Percentiles rank a stretch among this genome's conserved stretches.
These are phyloP conservation scores for Zymoseptoria crescenta DNA, from an alignment of 2,329 filamentous ascomycete species.

Conservation along the genomic window DNA sequence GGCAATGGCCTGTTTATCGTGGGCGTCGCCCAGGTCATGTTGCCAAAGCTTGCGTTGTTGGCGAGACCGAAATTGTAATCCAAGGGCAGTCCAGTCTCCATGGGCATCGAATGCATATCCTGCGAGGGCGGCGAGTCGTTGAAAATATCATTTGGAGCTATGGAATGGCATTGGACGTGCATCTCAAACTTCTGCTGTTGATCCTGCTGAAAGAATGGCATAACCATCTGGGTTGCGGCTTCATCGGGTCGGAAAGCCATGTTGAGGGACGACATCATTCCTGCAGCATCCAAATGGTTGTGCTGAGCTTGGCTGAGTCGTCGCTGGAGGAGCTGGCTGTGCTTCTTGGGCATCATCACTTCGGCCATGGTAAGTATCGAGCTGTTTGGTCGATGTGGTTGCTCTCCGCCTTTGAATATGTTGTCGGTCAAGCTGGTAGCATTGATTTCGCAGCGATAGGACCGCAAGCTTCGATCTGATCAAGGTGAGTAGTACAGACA, in stretches of 20 bases:
- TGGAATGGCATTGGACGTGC: slow-evolving; percentile 9
- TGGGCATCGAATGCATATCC: slow-evolving; percentile 8
- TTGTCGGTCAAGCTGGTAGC: not conserved
- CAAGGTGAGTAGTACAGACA: not conserved
- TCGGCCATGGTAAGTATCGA: slow-evolving; percentile 15
- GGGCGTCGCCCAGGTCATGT: slow-evolving; percentile 15
- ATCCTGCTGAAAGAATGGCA: slow-evolving; percentile 12
- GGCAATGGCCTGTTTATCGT: slow-evolving; percentile 6
- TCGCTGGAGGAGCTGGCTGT: slow-evolving; percentile 21
- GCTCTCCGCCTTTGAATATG: not conserved
- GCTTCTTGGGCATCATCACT: slow-evolving; percentile 10
- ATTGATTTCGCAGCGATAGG: not conserved
- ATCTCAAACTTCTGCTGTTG: slow-evolving; percentile 14
- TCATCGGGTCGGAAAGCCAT: slow-evolving; percentile 23
- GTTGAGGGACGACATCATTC: slow-evolving; percentile 24
- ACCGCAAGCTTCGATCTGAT: not conserved
- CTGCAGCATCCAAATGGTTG: slow-evolving; percentile 20
- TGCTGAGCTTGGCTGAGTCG: slow-evolving; percentile 21
- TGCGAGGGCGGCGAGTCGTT: slow-evolving; percentile 7
- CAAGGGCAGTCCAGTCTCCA: slow-evolving; percentile 9
- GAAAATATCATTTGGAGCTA: slow-evolving; percentile 19
- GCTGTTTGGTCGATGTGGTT: not conserved
- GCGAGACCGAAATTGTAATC: slow-evolving; percentile 6
- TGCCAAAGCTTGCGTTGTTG: slow-evolving; percentile 18
- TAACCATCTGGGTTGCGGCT: slow-evolving; percentile 8